Percentiles rank a stretch among this genome's conserved stretches.
Conservation (phyloP, 345 rosid genomes). For the Litchi chinensis region DNA sequence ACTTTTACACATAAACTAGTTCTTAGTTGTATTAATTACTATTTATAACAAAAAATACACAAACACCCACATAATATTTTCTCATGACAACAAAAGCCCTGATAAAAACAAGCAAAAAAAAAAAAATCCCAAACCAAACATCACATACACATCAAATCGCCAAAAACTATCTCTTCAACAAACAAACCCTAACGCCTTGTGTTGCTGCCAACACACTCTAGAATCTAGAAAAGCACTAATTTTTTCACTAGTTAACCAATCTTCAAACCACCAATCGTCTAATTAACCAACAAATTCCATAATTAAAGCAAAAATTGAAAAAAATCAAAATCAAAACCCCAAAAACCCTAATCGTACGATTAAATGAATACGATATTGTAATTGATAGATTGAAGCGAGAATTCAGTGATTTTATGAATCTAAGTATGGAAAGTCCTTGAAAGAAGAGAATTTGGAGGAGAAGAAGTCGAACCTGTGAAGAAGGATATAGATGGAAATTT, state of each 20-base stretch:
- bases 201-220: neutral
- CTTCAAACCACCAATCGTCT: neutral
- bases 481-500: neutral
- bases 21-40: neutral
- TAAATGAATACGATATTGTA: neutral
- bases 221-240: neutral
- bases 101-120: neutral
- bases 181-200: neutral
- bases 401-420: neutral
- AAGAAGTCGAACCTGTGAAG: slow-evolving; percentile 1
- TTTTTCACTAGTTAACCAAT: neutral
- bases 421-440: neutral
- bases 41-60: neutral
- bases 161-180: neutral
- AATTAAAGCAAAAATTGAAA: neutral
- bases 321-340: neutral
- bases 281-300: neutral
- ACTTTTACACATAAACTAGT: neutral
- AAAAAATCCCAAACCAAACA: neutral
- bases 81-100: neutral
- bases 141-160: neutral
- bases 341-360: neutral
- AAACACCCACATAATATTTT: neutral
- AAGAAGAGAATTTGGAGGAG: neutral
- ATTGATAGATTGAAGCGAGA: neutral